Conservation (phyloP, 306 rosid genomes). For the Pyrus bretschneideri region DNA sequence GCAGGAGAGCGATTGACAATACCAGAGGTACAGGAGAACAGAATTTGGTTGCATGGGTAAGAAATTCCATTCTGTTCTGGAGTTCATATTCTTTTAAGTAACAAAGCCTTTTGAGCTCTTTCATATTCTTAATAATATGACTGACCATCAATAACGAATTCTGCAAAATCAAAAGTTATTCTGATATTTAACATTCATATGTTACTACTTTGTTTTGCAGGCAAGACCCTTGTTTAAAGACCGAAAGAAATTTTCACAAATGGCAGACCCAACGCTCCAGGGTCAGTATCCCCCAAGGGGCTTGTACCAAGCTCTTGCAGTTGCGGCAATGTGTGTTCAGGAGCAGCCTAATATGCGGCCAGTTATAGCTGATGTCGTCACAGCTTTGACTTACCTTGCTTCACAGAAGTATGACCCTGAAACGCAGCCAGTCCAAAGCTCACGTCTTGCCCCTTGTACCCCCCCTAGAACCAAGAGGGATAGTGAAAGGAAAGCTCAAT, state of each 20-base stretch:
- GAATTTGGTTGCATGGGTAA: slow-evolving; percentile 94
- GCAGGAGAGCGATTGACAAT: slow-evolving; percentile 80
- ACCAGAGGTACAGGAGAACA: slow-evolving; percentile 80
- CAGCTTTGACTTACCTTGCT: slow-evolving; percentile 85
- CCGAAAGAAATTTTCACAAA: slow-evolving; percentile 50
- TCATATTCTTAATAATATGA: background rate
- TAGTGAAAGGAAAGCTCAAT: slow-evolving; percentile 28
- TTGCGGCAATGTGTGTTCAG: slow-evolving; percentile 90
- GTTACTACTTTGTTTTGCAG: slow-evolving; percentile 27
- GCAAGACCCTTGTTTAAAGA: slow-evolving; percentile 79
- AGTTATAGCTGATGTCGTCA: slow-evolving; percentile 84
- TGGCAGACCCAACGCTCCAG: slow-evolving; percentile 78
- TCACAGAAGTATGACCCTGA: slow-evolving; percentile 51
- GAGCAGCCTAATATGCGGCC: slow-evolving; percentile 87
- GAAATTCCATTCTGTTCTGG: background rate
- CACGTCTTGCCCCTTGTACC: slow-evolving; percentile 50
- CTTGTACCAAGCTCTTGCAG: slow-evolving; percentile 77
- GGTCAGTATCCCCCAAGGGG: slow-evolving; percentile 90
- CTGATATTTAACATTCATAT: background rate
- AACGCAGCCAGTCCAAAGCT: slow-evolving; percentile 43
- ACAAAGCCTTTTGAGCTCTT: background rate
- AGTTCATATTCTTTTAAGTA: background rate
- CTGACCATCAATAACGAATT: background rate
- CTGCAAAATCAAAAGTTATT: background rate
- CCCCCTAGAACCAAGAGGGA: slow-evolving; percentile 62